Evolutionary conservation across 2,329 filamentous ascomycete species (phyloP).

Genomic region (Leptodontidium sp.): DNA sequence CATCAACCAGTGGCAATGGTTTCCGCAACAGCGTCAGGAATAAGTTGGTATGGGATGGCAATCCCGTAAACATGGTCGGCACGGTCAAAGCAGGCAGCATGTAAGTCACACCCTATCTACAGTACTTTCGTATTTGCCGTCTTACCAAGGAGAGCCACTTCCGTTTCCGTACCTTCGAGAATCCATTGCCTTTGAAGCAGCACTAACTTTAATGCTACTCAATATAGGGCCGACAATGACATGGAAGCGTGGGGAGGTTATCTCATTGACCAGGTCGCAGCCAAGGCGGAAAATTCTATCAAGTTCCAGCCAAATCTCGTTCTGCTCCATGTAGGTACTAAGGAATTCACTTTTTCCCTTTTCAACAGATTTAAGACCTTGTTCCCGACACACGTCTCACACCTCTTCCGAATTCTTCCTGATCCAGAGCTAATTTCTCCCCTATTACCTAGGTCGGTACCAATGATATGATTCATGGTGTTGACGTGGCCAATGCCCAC

Average conservation of each 20-base stretch:
- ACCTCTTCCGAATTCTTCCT: not conserved
- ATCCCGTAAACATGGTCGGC: conserved; percentile 20
- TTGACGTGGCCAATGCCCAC: conserved; percentile 15
- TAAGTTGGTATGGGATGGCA: conserved; percentile 12
- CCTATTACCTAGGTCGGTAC: conserved; percentile 5
- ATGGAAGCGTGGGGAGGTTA: conserved; percentile 12
- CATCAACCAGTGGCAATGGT: conserved; percentile 19
- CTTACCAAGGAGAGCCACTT: not conserved
- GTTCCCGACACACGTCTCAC: no score
- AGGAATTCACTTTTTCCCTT: not conserved
- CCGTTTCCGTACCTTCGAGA: no score
- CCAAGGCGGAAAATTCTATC: conserved; percentile 10
- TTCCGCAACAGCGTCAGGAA: conserved; percentile 17
- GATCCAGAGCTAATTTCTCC: not conserved
- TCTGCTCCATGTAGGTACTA: conserved; percentile 17
- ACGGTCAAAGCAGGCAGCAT: conserved; percentile 15
- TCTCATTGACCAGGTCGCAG: conserved; percentile 12
- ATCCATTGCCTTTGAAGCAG: not conserved
- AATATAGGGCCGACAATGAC: conserved; percentile 10
- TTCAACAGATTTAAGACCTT: no score
- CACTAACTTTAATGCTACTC: not conserved
- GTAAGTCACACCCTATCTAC: not conserved
- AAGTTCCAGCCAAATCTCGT: conserved; percentile 17
- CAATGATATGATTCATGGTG: conserved; percentile 14
- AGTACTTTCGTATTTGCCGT: not conserved